These are phyloP conservation scores for Pseudofabraea citricarpa DNA, from an alignment of 2,329 filamentous ascomycete genomes.

Conservation along the genomic window DNA sequence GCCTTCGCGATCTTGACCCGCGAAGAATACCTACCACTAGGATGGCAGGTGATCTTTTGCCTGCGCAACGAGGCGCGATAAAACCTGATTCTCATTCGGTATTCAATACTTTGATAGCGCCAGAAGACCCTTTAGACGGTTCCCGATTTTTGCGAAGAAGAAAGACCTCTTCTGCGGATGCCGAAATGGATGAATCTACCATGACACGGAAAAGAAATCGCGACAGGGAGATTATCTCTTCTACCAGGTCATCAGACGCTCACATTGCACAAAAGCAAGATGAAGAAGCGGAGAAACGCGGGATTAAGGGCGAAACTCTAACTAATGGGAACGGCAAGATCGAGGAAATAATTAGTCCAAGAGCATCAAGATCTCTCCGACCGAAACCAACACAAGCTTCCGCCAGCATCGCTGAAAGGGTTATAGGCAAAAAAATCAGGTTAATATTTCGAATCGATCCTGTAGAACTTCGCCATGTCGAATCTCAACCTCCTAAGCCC, in stretches of 20 bases:
- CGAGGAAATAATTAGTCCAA: conserved; percentile 26
- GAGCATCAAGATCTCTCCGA: conserved; percentile 54
- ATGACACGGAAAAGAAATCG: conserved; percentile 46
- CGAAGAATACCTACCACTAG: conserved; percentile 58
- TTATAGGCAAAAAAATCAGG: conserved; percentile 37
- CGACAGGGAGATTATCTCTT: conserved; percentile 12
- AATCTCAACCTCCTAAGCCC: conserved; percentile 54
- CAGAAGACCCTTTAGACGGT: conserved; percentile 70
- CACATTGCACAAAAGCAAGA: background rate
- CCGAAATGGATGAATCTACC: conserved; percentile 50
- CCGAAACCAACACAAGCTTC: conserved; percentile 37
- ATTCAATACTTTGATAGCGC: conserved; percentile 67
- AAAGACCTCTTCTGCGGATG: conserved; percentile 69
- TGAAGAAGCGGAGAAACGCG: background rate
- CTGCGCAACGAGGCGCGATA: conserved; percentile 58
- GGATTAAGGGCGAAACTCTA: conserved; percentile 2
- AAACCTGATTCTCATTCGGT: conserved; percentile 71
- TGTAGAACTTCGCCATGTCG: conserved; percentile 53
- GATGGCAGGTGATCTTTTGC: conserved; percentile 66
- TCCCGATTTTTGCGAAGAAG: conserved; percentile 77
- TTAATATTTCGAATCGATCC: conserved; percentile 55
- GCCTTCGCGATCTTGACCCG: conserved; percentile 28
- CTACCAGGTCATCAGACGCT: conserved; percentile 10
- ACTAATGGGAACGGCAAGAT: conserved; percentile 17
- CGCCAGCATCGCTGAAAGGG: conserved; percentile 32